Base-by-base conservation (phyloP, 176 grass and related monocot species). In the Hsuehochloa calcarea region DNA sequence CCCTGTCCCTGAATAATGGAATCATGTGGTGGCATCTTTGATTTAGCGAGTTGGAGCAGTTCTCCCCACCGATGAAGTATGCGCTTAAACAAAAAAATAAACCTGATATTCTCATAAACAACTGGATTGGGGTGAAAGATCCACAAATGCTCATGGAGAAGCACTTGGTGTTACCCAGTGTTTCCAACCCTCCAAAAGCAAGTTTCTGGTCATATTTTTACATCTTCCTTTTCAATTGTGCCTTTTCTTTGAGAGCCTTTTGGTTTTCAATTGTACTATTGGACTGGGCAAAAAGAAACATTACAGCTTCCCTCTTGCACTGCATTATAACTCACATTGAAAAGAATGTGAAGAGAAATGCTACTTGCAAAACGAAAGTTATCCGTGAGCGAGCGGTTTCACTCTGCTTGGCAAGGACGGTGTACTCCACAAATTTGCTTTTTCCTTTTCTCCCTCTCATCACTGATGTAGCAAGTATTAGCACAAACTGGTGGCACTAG, bases 361-460 rank as follows among this genome's bases (percentile, higher is more conserved):
- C 17, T 60, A 49, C 19, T 34, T 71, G 83, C 72, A 66, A 82
- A 86, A 37, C 38, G 10, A 82, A 86, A 86, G 84, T 5, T 43
- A 27, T 44, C 67, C 62, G 81, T 80, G 61, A 16, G 5, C 13
- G 15, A 69, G 4, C 5, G n/a, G 2, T 45, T 45, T 2, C 10
- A 45, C 44, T 16, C 65, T 14, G 29, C 79, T 49, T 20, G 66
- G 7, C 74, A 27, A 74, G 84, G 80, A 74, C 80, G 58, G 68
- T 87, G 84, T 90, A 82, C 79, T 86, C 73, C 79, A 90, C 56
- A 64, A 65, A 23, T 31, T 78, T 78, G 4, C 27, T 25, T 9
- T 34, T 25, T 31, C 29, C 11, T 50, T 20, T 39, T 2, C 1
- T 1, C 1, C 45, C 14, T 12, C 23, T 74, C 56, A 64, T 19